Percentiles rank a stretch among this genome's conserved stretches.
These are phyloP conservation scores for Pyrenophora teres DNA, from an alignment of 2,329 filamentous ascomycete genomes.

Conservation along the genomic window DNA sequence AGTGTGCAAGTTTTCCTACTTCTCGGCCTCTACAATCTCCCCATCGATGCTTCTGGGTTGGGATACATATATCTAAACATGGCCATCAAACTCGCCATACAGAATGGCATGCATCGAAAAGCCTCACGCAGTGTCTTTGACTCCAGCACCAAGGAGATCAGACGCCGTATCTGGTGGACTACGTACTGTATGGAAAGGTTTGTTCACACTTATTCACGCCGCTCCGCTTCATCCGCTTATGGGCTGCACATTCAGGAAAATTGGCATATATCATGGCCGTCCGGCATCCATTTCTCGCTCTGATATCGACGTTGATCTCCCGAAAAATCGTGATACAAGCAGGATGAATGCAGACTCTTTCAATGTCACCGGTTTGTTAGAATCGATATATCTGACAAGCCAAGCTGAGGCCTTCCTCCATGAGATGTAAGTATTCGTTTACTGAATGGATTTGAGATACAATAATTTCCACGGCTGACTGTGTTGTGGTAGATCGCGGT, in stretches of 20 bases:
- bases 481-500: slow-evolving; percentile 1
- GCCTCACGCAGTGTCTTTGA: slow-evolving; percentile 6
- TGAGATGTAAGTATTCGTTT: slow-evolving; percentile 6
- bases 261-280: slow-evolving; percentile 20
- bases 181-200: slow-evolving; percentile 22
- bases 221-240: background rate
- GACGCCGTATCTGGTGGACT: slow-evolving; percentile 22
- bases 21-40: slow-evolving; percentile 61
- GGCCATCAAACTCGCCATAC: slow-evolving; percentile 62
- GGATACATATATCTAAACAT: slow-evolving; percentile 63
- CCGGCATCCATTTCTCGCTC: slow-evolving; percentile 15
- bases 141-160: slow-evolving; percentile 12
- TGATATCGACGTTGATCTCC: slow-evolving; percentile 18
- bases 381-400: slow-evolving; percentile 12
- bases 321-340: background rate
- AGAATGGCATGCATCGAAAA: slow-evolving; percentile 64
- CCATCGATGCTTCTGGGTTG: slow-evolving; percentile 61
- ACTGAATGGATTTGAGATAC: background rate
- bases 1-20: slow-evolving; percentile 64
- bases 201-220: background rate
- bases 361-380: slow-evolving; percentile 3
- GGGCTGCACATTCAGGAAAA: slow-evolving; percentile 2
- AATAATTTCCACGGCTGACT: background rate
- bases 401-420: slow-evolving; percentile 12
- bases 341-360: slow-evolving; percentile 3